Conservation (phyloP, 2,329 filamentous ascomycete species). For the Beauveria sp. region DNA sequence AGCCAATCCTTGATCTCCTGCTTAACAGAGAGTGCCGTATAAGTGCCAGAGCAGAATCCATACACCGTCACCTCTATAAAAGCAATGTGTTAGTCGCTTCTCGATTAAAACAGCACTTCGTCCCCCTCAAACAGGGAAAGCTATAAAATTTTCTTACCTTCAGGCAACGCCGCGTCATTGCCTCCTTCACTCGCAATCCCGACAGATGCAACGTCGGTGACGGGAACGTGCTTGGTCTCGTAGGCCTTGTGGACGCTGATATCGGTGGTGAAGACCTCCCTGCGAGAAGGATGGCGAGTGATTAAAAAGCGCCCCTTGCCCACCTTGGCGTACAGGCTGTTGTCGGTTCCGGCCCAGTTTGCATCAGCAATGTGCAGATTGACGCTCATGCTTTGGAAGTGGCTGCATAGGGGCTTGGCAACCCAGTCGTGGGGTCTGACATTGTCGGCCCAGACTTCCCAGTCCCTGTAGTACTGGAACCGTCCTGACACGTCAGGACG, state of each 20-base stretch:
- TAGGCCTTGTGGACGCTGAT: constrained; percentile 74
- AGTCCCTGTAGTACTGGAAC: neutral
- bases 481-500: neutral
- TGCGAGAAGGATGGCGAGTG: neutral
- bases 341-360: neutral
- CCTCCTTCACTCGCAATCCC: neutral
- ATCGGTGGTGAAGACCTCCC: constrained; percentile 25
- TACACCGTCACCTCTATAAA: neutral
- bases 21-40: neutral
- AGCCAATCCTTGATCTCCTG: neutral
- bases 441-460: neutral
- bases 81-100: neutral
- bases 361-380: neutral
- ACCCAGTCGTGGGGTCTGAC: neutral
- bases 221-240: constrained; percentile 77
- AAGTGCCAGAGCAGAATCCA: neutral
- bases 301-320: neutral
- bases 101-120: neutral
- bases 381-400: neutral
- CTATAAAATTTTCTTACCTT: neutral
- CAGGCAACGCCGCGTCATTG: neutral
- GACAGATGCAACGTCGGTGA: constrained; percentile 71
- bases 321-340: neutral
- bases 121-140: too few relatives aligned
- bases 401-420: neutral